Evolutionary conservation across 129 eudicot genomes (phyloP).

Genomic region (Apium graveolens): DNA sequence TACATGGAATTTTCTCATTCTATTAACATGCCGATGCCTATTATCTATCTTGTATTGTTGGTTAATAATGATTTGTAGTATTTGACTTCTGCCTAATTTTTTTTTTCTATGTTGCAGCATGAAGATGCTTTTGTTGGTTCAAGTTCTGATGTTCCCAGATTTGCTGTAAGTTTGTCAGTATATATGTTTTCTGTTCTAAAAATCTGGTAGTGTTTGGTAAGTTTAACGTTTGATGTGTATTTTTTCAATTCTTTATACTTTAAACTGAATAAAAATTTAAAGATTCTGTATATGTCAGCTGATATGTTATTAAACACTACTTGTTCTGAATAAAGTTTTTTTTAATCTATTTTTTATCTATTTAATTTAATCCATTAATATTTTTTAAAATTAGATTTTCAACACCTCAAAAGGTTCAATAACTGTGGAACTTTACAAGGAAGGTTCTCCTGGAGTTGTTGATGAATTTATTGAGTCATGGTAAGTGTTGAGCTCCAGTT

Average conservation of each 20-base stretch:
- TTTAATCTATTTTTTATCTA: too few species aligned
- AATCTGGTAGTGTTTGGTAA: not conserved
- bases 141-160: slow-evolving; percentile 76
- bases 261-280: not conserved
- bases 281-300: not conserved
- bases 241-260: not conserved
- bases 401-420: slow-evolving; percentile 82
- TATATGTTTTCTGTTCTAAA: not conserved
- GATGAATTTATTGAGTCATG: slow-evolving; percentile 71
- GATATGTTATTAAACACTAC: not conserved
- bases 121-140: slow-evolving; percentile 42
- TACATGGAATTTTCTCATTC: not conserved
- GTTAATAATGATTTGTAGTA: not conserved
- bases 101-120: slow-evolving; percentile 25
- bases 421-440: slow-evolving; percentile 88
- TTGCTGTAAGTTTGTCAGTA: slow-evolving; percentile 64
- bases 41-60: not conserved
- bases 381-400: slow-evolving; percentile 39
- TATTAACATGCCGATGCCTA: not conserved
- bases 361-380: too few species aligned
- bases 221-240: not conserved
- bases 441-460: slow-evolving; percentile 84
- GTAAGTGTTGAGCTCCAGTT: slow-evolving; percentile 34
- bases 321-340: not conserved
- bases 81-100: not conserved